These are phyloP conservation scores for Boletus vermiculosoides DNA, from an alignment of 768 basidiomycete species.

Conservation along the genomic window DNA sequence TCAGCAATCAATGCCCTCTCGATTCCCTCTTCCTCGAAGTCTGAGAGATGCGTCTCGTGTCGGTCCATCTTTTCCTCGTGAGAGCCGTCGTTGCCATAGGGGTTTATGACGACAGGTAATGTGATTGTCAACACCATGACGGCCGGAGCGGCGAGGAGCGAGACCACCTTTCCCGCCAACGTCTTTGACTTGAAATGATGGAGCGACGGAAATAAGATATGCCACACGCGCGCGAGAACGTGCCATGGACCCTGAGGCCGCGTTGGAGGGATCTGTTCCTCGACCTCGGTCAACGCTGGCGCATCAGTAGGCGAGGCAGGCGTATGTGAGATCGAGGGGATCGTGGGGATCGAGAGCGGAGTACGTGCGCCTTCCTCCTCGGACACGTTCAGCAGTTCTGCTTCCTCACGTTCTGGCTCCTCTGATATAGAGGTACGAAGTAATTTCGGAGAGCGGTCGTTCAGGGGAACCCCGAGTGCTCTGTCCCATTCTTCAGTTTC, in stretches of 20 bases:
- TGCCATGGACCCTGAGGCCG: constrained; percentile 37
- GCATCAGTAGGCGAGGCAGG: constrained; percentile 46
- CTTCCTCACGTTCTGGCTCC: constrained; percentile 15
- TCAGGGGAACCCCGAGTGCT: constrained; percentile 48
- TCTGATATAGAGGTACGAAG: constrained; percentile 31
- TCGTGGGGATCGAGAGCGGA: constrained; percentile 29
- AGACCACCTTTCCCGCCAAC: constrained; percentile 65
- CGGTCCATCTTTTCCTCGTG: constrained; percentile 30
- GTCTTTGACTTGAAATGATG: constrained; percentile 72
- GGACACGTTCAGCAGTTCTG: background rate
- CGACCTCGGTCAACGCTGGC: constrained; percentile 44
- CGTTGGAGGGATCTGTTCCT: constrained; percentile 41
- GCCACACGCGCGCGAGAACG: constrained; percentile 42
- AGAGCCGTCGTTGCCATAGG: constrained; percentile 35
- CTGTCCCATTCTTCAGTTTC: constrained; percentile 53
- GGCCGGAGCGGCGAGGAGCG: constrained; percentile 82
- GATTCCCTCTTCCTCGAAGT: constrained; percentile 75
- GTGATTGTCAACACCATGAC: constrained; percentile 85
- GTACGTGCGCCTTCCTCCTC: constrained; percentile 19
- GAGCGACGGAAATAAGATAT: constrained; percentile 84
- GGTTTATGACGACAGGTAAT: constrained; percentile 81
- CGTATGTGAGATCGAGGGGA: constrained; percentile 58
- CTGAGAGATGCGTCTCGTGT: constrained; percentile 50
- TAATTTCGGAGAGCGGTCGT: constrained; percentile 45
- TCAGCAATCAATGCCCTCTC: constrained; percentile 71